Evolutionary conservation across 345 rosid genomes (phyloP).

Genomic region (Aegle marmelos): DNA sequence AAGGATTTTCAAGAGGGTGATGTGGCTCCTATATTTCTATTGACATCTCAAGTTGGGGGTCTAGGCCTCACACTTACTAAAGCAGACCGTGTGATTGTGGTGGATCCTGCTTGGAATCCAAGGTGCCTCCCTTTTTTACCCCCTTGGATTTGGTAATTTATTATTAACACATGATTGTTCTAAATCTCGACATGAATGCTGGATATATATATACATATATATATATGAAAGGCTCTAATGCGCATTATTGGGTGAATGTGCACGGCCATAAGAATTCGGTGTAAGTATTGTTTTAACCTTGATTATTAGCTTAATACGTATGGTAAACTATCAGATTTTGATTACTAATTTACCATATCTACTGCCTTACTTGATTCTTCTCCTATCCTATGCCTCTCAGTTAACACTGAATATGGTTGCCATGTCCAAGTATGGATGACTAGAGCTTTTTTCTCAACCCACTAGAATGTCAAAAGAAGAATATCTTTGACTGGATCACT

Average conservation of each 20-base stretch:
- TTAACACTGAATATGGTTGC: not conserved
- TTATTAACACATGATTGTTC: not conserved
- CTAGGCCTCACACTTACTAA: conserved; percentile 96
- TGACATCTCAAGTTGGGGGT: conserved; percentile 99
- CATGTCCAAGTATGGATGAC: too few species aligned
- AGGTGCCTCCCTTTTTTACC: conserved; percentile 39
- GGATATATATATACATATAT: not conserved
- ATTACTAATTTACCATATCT: not conserved
- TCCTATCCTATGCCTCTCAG: not conserved
- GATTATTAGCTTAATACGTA: not conserved
- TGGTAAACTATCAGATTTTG: not conserved
- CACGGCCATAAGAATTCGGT: not conserved
- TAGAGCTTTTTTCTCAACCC: not conserved
- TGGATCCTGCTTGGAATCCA: conserved; percentile 99
- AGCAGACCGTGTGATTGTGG: conserved; percentile 97
- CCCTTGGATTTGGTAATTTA: not conserved
- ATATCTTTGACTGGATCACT: not conserved
- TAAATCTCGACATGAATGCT: not conserved
- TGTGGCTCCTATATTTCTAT: conserved; percentile 82
- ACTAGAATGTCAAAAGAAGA: not conserved
- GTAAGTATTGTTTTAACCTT: not conserved
- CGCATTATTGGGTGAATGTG: not conserved
- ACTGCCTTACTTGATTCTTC: not conserved
- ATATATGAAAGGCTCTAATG: not conserved
- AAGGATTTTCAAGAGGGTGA: conserved; percentile 86